Conservation (phyloP, 768 basidiomycete genomes). For the Pisolithus tinctorius region DNA sequence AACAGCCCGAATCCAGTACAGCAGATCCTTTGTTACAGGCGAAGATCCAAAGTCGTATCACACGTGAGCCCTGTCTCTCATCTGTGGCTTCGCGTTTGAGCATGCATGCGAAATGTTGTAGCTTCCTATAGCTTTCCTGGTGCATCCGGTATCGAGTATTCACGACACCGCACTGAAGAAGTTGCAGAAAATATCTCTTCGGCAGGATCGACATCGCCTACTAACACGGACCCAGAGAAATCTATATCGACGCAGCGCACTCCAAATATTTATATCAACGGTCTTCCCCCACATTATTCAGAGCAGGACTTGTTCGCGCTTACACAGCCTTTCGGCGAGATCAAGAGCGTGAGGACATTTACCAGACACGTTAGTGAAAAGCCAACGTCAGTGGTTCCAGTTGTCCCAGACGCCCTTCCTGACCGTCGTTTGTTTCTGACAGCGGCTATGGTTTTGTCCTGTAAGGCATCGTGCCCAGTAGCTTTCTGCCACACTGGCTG, state of each 20-base stretch:
- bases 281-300: slow-evolving; percentile 75
- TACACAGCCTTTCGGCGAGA: slow-evolving; percentile 61
- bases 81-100: neutral
- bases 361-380: slow-evolving; percentile 76
- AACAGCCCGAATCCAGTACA: slow-evolving; percentile 9
- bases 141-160: slow-evolving; percentile 7
- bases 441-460: slow-evolving; percentile 77
- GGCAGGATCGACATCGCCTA: slow-evolving; percentile 8
- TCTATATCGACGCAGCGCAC: slow-evolving; percentile 28
- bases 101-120: neutral
- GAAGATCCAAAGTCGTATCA: slow-evolving; percentile 14
- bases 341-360: slow-evolving; percentile 77
- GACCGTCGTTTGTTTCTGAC: slow-evolving; percentile 13
- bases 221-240: slow-evolving; percentile 9
- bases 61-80: slow-evolving; percentile 13
- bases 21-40: slow-evolving; percentile 5
- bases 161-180: slow-evolving; percentile 4
- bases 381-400: slow-evolving; percentile 36
- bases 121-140: slow-evolving; percentile 22
- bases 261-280: slow-evolving; percentile 86
- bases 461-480: slow-evolving; percentile 34
- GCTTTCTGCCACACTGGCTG: no score
- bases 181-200: neutral
- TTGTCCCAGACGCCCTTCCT: slow-evolving; percentile 1
- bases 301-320: slow-evolving; percentile 75